A percentile compares a stretch with the other conserved stretches of the same genome.
phyloP scores from a whole-genome alignment of 1,284 basidiomycete species.

The Heterobasidion annosum region DNA sequence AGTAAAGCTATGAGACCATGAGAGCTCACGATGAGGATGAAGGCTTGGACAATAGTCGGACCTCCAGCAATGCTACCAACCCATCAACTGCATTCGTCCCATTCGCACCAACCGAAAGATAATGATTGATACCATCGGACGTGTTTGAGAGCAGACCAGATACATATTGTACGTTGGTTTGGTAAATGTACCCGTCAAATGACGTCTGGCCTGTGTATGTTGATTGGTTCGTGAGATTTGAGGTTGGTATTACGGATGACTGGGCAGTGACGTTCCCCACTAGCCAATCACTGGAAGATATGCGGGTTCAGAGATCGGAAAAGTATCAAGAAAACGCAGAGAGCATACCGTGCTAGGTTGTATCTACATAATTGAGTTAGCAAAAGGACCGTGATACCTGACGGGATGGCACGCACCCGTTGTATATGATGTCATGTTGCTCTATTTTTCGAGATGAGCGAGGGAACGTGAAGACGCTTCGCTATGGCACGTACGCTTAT shows the following conservation, averaged over 20 bases:
- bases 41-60: constrained; percentile 51
- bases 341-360: constrained; percentile 39
- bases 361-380: constrained; percentile 27
- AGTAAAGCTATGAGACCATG: not conserved
- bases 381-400: not conserved
- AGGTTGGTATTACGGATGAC: constrained; percentile 40
- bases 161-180: constrained; percentile 58
- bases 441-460: constrained; percentile 17
- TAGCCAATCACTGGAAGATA: constrained; percentile 58
- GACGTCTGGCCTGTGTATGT: constrained; percentile 51
- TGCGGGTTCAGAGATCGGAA: constrained; percentile 8
- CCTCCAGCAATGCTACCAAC: constrained; percentile 74
- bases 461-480: not conserved
- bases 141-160: constrained; percentile 62
- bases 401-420: constrained; percentile 33
- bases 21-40: constrained; percentile 11
- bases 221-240: constrained; percentile 46
- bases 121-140: constrained; percentile 75
- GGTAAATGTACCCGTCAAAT: constrained; percentile 58
- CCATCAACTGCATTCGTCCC: constrained; percentile 74
- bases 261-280: constrained; percentile 70
- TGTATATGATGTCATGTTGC: constrained; percentile 44
- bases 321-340: constrained; percentile 14
- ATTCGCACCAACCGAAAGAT: constrained; percentile 46
- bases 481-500: constrained; percentile 21